phyloP scores from a whole-genome alignment of 768 basidiomycete species.

The Aureoboletus auriporus region DNA sequence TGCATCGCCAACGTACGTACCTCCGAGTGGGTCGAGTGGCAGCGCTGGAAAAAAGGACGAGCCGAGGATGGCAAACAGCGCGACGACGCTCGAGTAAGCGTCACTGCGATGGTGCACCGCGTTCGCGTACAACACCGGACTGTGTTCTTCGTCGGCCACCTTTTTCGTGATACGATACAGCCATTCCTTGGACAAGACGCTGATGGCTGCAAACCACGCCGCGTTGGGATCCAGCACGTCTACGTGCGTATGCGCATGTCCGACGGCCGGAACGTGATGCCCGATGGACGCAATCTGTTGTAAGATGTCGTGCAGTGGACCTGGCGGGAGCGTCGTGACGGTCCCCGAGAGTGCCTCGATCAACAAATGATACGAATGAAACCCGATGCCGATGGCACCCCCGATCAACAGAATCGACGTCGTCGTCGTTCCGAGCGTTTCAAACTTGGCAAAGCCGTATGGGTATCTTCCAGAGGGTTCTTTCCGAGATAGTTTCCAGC shows the following conservation, averaged over 20 bases:
- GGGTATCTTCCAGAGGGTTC: slow-evolving; percentile 81
- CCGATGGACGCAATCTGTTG: slow-evolving; percentile 51
- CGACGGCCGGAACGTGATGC: slow-evolving; percentile 48
- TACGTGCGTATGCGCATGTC: slow-evolving; percentile 51
- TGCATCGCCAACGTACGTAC: slow-evolving; percentile 35
- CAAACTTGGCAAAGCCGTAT: slow-evolving; percentile 90
- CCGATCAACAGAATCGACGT: slow-evolving; percentile 84
- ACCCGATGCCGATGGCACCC: slow-evolving; percentile 79
- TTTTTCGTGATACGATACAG: slow-evolving; percentile 83
- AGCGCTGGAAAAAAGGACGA: slow-evolving; percentile 81
- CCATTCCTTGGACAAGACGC: slow-evolving; percentile 88
- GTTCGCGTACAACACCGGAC: slow-evolving; percentile 91
- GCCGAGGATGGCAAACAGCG: slow-evolving; percentile 88
- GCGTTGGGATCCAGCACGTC: slow-evolving; percentile 84
- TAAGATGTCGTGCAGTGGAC: slow-evolving; percentile 61
- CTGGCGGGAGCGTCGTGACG: slow-evolving; percentile 59
- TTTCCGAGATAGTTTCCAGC: slow-evolving; percentile 80
- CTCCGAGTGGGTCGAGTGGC: slow-evolving; percentile 92
- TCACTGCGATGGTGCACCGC: slow-evolving; percentile 98
- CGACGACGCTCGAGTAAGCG: slow-evolving; percentile 89
- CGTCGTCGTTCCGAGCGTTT: slow-evolving; percentile 90
- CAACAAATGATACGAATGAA: slow-evolving; percentile 87
- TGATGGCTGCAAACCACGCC: slow-evolving; percentile 88
- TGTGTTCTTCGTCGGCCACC: slow-evolving; percentile 88
- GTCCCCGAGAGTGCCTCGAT: slow-evolving; percentile 67